Conservation (phyloP, 805 yeast species). For the Wickerhamiella sorbophila region DNA sequence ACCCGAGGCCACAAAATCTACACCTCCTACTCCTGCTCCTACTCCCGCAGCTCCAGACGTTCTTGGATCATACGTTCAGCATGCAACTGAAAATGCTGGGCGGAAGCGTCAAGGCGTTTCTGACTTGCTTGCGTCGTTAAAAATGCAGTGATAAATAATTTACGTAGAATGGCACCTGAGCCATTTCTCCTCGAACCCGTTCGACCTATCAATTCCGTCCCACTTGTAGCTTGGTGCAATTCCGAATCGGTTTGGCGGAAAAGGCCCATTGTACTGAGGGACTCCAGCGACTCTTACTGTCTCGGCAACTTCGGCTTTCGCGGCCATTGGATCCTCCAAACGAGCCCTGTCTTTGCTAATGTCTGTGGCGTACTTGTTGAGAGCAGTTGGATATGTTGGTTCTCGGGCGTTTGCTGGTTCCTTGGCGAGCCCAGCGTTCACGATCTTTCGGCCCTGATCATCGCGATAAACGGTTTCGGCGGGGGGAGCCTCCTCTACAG, state of each 20-base stretch:
- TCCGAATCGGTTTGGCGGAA: constrained; percentile 57
- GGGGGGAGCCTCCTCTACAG: background rate
- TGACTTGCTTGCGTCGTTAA: background rate
- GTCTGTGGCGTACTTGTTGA: background rate
- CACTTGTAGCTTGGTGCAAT: constrained; percentile 71
- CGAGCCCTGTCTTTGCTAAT: background rate
- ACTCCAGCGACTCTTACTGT: constrained; percentile 31
- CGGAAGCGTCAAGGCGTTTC: background rate
- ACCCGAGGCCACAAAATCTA: constrained; percentile 2
- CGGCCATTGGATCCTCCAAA: constrained; percentile 3
- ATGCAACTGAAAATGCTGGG: background rate
- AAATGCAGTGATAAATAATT: background rate
- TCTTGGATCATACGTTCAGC: constrained; percentile 1
- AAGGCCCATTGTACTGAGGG: constrained; percentile 39
- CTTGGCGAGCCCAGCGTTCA: background rate
- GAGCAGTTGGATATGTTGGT: background rate
- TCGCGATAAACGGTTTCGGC: constrained; percentile 1
- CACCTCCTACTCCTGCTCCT: constrained; percentile 12
- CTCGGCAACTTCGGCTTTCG: background rate
- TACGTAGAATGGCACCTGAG: constrained; percentile 29
- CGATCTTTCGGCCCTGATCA: constrained; percentile 2
- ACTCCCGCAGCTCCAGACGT: constrained; percentile 15
- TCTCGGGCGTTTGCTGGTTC: background rate
- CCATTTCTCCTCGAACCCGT: constrained; percentile 65
- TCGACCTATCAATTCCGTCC: constrained; percentile 87